A percentile compares a stretch with the other conserved stretches of the same genome.
Evolutionary conservation across 2,329 filamentous ascomycete species (phyloP).

Genomic region (Scytalidium lignicola): DNA sequence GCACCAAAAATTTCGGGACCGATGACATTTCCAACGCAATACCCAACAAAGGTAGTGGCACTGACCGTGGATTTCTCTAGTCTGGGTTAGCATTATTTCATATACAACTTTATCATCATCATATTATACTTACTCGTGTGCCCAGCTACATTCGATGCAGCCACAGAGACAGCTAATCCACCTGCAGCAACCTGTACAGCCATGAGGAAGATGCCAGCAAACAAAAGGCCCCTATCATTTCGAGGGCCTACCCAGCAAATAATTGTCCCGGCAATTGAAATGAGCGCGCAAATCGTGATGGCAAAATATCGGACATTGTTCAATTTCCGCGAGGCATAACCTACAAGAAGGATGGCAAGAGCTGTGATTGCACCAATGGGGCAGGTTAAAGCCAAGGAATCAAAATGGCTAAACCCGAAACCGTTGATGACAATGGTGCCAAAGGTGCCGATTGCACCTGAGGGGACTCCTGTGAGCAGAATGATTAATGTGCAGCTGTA

Average conservation of each 20-base stretch:
- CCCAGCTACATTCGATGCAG: conserved; percentile 29
- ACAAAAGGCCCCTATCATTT: conserved; percentile 25
- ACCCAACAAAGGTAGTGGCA: conserved; percentile 28
- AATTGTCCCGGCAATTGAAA: conserved; percentile 9
- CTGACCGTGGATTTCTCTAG: conserved; percentile 25
- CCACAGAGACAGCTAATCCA: conserved; percentile 19
- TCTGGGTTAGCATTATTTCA: conserved; percentile 1
- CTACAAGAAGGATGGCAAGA: conserved; percentile 26
- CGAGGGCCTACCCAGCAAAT: conserved; percentile 19
- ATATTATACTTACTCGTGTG: conserved; percentile 20
- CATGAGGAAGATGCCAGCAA: conserved; percentile 12
- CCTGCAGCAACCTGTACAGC: conserved; percentile 23
- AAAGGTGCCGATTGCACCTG: conserved; percentile 26
- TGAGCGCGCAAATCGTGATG: conserved; percentile 11
- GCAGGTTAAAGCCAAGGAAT: conserved; percentile 29
- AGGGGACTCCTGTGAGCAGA: conserved; percentile 26
- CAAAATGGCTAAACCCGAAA: conserved; percentile 29
- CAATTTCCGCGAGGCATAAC: conserved; percentile 23
- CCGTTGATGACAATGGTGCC: conserved; percentile 30
- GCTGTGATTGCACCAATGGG: conserved; percentile 29
- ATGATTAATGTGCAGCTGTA: conserved; percentile 27
- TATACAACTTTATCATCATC: not conserved
- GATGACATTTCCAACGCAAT: conserved; percentile 30
- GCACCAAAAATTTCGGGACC: conserved; percentile 30
- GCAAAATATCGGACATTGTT: conserved; percentile 24